Conservation (phyloP, 176 grass and related monocot genomes). For the Calamus simplicifolius region DNA sequence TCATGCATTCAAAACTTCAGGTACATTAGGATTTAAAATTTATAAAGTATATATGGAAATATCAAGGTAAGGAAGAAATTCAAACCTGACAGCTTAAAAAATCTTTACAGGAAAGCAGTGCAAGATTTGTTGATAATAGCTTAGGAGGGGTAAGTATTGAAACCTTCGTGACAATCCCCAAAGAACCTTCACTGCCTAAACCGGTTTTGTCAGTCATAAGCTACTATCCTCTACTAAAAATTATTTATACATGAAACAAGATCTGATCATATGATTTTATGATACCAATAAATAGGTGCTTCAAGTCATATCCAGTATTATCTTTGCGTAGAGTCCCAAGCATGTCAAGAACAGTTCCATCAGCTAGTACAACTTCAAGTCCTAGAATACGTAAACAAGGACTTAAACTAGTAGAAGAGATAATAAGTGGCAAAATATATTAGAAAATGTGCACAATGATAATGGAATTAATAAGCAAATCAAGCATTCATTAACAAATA, state of each 20-base stretch:
- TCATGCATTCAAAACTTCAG: no score
- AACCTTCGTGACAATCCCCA: constrained; percentile 87
- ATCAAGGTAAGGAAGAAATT: no score
- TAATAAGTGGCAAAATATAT: no score
- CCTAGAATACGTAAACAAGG: constrained; percentile 29
- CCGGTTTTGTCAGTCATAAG: constrained; percentile 27
- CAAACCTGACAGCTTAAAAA: constrained; percentile 81
- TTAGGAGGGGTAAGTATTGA: constrained; percentile 86
- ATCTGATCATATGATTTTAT: constrained; percentile 4
- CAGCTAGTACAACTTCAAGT: constrained; percentile 75
- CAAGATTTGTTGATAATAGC: constrained; percentile 69
- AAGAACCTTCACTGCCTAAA: constrained; percentile 92
- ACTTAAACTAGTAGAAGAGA: no score
- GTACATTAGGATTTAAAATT: no score
- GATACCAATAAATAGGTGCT: constrained; percentile 90
- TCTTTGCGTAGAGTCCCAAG: constrained; percentile 90
- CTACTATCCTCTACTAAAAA: constrained; percentile 14
- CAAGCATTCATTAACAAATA: no score
- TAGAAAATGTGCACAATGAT: no score
- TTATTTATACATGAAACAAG: constrained; percentile 8
- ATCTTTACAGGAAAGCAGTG: constrained; percentile 91
- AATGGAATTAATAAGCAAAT: no score
- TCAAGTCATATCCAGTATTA: constrained; percentile 93
- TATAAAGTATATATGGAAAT: no score
- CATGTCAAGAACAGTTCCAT: constrained; percentile 98